These are phyloP conservation scores for Yamadazyma scolyti DNA, from an alignment of 805 yeast species.

Conservation along the genomic window DNA sequence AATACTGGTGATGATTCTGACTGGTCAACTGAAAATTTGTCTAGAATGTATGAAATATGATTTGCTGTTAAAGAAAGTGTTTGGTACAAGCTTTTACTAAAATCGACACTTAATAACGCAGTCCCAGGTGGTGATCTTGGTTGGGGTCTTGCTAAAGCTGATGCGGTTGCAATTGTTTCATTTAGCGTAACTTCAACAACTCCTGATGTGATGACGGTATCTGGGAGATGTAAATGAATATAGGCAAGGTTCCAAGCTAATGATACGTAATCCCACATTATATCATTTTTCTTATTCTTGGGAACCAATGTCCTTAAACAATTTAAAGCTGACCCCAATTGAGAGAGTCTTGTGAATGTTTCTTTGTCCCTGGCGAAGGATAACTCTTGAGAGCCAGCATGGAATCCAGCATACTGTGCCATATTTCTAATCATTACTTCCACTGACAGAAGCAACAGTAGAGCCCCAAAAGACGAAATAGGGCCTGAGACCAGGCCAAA, in stretches of 20 bases:
- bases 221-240: slow-evolving; percentile 2
- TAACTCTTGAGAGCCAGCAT: background rate
- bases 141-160: slow-evolving; percentile 2
- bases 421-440: slow-evolving; percentile 1
- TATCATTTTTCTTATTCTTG: background rate
- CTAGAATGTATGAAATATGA: slow-evolving; percentile 1
- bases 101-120: slow-evolving; percentile 1
- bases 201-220: slow-evolving; percentile 1
- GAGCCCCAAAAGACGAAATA: slow-evolving; percentile 1
- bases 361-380: no score
- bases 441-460: background rate
- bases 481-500: slow-evolving; percentile 1
- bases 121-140: slow-evolving; percentile 1
- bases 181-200: slow-evolving; percentile 1
- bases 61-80: background rate
- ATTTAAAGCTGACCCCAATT: slow-evolving; percentile 1
- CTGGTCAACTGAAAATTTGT: background rate
- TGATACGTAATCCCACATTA: slow-evolving; percentile 1
- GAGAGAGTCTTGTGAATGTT: slow-evolving; percentile 1
- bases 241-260: slow-evolving; percentile 1
- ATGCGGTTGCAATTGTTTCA: slow-evolving; percentile 2
- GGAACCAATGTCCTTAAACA: slow-evolving; percentile 1
- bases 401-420: slow-evolving; percentile 2
- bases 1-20: slow-evolving; percentile 1
- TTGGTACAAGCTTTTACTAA: background rate